Evolutionary conservation across 139 green algal species (phyloP).

Genomic region (Chlamydomonas incerta): DNA sequence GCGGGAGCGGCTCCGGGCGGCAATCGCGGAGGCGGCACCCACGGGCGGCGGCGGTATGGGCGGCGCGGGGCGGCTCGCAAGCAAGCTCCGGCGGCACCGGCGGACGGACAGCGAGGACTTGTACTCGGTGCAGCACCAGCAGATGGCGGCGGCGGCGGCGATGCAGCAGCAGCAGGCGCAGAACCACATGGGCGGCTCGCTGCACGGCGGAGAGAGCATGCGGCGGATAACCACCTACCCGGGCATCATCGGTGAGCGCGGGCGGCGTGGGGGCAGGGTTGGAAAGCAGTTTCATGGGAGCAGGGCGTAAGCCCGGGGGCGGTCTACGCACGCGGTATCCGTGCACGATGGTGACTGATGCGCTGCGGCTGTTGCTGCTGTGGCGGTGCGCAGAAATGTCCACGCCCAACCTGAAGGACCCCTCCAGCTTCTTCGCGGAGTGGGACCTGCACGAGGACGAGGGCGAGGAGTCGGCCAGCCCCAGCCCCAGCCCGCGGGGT

Average conservation of each 20-base stretch:
- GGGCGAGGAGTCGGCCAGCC: background rate
- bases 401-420: background rate
- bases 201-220: conserved; percentile 24
- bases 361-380: background rate
- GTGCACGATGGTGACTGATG: too few relatives aligned
- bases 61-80: background rate
- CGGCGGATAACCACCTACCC: conserved; percentile 34
- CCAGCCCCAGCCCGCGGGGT: conserved; percentile 6
- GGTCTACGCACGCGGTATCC: too few relatives aligned
- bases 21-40: background rate
- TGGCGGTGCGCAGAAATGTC: background rate
- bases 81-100: conserved; percentile 53
- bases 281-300: too few relatives aligned
- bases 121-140: background rate
- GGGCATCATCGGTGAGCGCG: background rate
- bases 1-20: conserved; percentile 6
- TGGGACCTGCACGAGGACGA: conserved; percentile 21
- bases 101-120: conserved; percentile 49
- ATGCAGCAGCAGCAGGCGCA: too few relatives aligned
- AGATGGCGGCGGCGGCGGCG: too few relatives aligned
- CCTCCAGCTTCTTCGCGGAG: conserved; percentile 8
- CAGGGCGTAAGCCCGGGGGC: too few relatives aligned
- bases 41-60: background rate
- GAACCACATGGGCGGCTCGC: background rate
- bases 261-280: too few relatives aligned